Conservation (phyloP, 129 eudicot species). For the Tagetes patula region DNA sequence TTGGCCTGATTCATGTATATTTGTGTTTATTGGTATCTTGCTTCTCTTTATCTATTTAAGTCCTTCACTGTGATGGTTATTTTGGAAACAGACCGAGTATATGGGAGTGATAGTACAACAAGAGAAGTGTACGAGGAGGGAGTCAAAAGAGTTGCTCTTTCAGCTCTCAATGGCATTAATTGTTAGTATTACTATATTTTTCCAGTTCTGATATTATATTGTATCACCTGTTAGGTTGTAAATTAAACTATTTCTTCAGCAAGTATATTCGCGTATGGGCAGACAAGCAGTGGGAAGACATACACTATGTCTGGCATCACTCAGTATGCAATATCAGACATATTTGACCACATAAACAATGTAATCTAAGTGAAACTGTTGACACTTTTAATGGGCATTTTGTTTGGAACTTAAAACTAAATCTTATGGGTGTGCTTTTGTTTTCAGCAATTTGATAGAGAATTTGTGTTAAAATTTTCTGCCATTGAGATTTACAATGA, state of each 20-base stretch:
- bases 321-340: slow-evolving; percentile 64
- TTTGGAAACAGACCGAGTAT: slow-evolving; percentile 65
- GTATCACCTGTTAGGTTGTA: slow-evolving; percentile 6
- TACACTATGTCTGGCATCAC: slow-evolving; percentile 92
- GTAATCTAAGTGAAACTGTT: slow-evolving; percentile 24
- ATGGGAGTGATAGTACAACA: slow-evolving; percentile 57
- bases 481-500: slow-evolving; percentile 98
- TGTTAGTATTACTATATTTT: slow-evolving; percentile 42
- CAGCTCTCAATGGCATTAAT: slow-evolving; percentile 81
- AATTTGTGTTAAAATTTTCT: slow-evolving; percentile 74
- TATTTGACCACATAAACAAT: slow-evolving; percentile 57
- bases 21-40: background rate
- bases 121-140: slow-evolving; percentile 80
- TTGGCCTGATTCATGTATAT: background rate
- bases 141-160: slow-evolving; percentile 76
- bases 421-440: background rate
- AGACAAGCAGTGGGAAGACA: slow-evolving; percentile 99
- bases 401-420: background rate
- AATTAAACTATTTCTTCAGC: slow-evolving; percentile 52
- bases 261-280: slow-evolving; percentile 94
- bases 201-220: background rate
- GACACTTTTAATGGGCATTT: background rate
- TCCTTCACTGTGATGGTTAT: background rate
- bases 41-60: background rate
- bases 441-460: slow-evolving; percentile 64